These are phyloP conservation scores for Penicillium bialowiezense DNA, from an alignment of 495 filamentous ascomycete genomes.

Conservation along the genomic window DNA sequence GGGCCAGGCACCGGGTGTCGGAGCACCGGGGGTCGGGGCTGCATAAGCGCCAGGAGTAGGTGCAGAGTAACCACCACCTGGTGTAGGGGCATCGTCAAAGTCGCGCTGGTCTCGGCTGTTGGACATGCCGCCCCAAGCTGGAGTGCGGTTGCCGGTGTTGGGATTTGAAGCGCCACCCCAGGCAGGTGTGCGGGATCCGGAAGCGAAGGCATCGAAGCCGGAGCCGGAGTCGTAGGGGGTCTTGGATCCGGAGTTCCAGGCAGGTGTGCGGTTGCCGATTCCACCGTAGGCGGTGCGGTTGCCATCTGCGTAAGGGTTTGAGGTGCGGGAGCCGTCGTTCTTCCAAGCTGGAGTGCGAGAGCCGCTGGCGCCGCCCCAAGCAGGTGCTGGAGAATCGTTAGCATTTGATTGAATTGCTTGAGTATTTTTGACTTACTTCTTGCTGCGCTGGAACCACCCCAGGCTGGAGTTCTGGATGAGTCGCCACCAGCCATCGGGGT, in stretches of 20 bases:
- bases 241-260: conserved; percentile 61
- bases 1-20: conserved; percentile 72
- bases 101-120: conserved; percentile 27
- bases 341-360: conserved; percentile 77
- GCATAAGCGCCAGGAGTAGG: conserved; percentile 48
- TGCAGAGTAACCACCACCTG: conserved; percentile 59
- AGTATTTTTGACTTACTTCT: conserved; percentile 48
- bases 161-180: conserved; percentile 53
- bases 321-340: conserved; percentile 65
- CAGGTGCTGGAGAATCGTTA: conserved; percentile 46
- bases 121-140: conserved; percentile 41
- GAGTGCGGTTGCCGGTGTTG: conserved; percentile 51
- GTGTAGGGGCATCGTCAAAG: conserved; percentile 69
- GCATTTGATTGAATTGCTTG: background rate
- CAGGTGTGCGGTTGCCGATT: conserved; percentile 47
- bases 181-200: conserved; percentile 72
- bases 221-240: conserved; percentile 66
- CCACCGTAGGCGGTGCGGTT: conserved; percentile 70
- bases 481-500: conserved; percentile 62
- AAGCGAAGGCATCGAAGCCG: conserved; percentile 66
- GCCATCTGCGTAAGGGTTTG: conserved; percentile 80
- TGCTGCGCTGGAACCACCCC: conserved; percentile 50
- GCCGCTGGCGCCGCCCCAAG: conserved; percentile 56
- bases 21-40: conserved; percentile 73
- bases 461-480: conserved; percentile 67